Evolutionary conservation across 139 green algal species (phyloP).

Genomic region (Asterochloris sp.): DNA sequence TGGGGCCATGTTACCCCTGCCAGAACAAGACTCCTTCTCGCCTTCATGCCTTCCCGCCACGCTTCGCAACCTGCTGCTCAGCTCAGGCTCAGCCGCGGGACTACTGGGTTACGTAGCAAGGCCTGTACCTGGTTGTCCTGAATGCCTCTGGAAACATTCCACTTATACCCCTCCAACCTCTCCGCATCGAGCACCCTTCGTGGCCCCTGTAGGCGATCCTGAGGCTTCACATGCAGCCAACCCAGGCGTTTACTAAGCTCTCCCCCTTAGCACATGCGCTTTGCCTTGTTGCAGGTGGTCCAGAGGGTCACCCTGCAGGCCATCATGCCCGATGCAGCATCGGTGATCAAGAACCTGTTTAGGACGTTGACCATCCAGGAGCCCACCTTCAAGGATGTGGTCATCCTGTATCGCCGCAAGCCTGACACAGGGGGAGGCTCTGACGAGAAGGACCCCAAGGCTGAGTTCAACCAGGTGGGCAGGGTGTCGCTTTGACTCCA

Average conservation of each 20-base stretch:
- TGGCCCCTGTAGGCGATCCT: too few species aligned
- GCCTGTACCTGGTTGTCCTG: too few species aligned
- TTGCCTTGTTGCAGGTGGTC: constrained; percentile 15
- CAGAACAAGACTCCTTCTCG: not conserved
- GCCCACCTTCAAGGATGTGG: constrained; percentile 64
- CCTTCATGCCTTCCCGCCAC: not conserved
- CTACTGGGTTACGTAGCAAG: too few species aligned
- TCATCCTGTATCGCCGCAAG: constrained; percentile 66
- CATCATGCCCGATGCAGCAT: constrained; percentile 44
- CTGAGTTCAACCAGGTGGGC: constrained; percentile 2
- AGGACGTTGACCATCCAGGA: constrained; percentile 58
- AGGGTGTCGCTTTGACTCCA: not conserved
- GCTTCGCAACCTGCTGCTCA: constrained; percentile 1
- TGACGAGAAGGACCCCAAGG: constrained; percentile 14
- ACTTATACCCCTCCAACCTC: too few species aligned
- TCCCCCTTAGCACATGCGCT: too few species aligned
- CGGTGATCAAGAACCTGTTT: constrained; percentile 48
- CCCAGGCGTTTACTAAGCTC: too few species aligned
- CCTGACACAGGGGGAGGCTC: not conserved
- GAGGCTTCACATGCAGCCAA: too few species aligned
- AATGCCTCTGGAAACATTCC: too few species aligned
- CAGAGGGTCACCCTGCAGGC: constrained; percentile 39
- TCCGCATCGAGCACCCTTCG: too few species aligned
- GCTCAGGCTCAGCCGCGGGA: not conserved
- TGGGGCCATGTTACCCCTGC: too few species aligned